phyloP scores from a whole-genome alignment of 345 rosid species.

The Citrus hindsii region DNA sequence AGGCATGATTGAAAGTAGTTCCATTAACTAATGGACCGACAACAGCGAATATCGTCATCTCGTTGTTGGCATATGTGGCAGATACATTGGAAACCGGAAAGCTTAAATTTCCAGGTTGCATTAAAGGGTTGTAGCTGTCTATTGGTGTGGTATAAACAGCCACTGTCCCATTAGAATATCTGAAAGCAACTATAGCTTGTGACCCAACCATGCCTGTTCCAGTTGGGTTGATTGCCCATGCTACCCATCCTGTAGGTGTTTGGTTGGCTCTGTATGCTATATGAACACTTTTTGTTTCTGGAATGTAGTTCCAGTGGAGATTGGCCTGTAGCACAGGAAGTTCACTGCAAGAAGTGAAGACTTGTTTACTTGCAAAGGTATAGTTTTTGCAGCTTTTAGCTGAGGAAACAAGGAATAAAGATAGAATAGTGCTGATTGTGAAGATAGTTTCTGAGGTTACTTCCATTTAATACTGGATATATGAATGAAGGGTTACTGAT shows the following conservation, averaged over 20 bases:
- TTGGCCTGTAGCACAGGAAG: conserved; percentile 32
- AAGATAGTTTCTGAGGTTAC: not conserved
- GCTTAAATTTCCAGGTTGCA: conserved; percentile 33
- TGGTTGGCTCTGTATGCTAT: conserved; percentile 42
- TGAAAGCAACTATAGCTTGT: conserved; percentile 54
- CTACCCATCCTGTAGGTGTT: conserved; percentile 37
- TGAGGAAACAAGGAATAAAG: conserved; percentile 13
- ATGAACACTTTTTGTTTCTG: conserved; percentile 19
- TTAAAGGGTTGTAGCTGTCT: conserved; percentile 21
- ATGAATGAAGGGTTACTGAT: not conserved
- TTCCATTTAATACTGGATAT: conserved; percentile 5
- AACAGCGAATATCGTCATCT: conserved; percentile 42
- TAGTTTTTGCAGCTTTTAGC: conserved; percentile 31
- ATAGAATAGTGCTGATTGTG: not conserved
- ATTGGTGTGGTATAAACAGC: conserved; percentile 29
- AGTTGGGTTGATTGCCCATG: conserved; percentile 52
- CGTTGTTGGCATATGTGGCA: conserved; percentile 19
- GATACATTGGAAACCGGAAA: conserved; percentile 31
- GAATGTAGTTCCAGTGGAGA: conserved; percentile 42
- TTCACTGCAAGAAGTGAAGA: conserved; percentile 22
- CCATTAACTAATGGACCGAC: conserved; percentile 29
- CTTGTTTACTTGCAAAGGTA: conserved; percentile 21
- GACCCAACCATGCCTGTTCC: conserved; percentile 37
- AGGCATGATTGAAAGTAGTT: conserved; percentile 38
- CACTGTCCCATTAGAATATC: conserved; percentile 27